Evolutionary conservation across 345 rosid genomes (phyloP).

Genomic region (Aquilaria malaccensis): DNA sequence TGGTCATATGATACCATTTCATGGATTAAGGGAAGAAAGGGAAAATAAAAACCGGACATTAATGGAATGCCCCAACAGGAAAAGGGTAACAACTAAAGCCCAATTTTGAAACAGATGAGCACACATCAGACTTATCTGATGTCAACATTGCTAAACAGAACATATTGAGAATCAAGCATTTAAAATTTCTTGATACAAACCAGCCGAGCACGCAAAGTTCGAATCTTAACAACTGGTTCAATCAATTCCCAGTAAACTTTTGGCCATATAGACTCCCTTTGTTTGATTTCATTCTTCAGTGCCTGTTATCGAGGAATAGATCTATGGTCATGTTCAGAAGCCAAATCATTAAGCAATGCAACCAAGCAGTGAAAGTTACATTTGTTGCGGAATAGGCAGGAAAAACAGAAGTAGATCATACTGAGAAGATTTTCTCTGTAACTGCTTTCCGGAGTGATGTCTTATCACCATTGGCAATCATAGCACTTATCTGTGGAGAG

Average conservation of each 20-base stretch:
- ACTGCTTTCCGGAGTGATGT: conserved; percentile 63
- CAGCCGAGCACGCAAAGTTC: conserved; percentile 89
- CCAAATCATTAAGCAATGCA: too few species aligned
- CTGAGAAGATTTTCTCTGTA: conserved; percentile 89
- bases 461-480: conserved; percentile 77
- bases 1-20: too few species aligned
- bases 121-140: background rate
- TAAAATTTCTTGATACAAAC: conserved; percentile 32
- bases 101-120: background rate
- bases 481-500: conserved; percentile 55
- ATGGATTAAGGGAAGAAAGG: background rate
- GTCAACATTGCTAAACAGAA: background rate
- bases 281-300: conserved; percentile 82
- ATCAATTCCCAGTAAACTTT: conserved; percentile 79
- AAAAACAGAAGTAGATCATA: conserved; percentile 36
- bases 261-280: conserved; percentile 70
- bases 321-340: too few species aligned
- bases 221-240: conserved; percentile 75
- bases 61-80: too few species aligned
- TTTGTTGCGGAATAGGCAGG: background rate
- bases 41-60: too few species aligned
- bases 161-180: background rate
- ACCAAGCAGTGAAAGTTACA: too few species aligned
- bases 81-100: too few species aligned
- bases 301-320: conserved; percentile 28